Base-by-base conservation (phyloP, 1,284 basidiomycete species). In the Malassezia slooffiae region DNA sequence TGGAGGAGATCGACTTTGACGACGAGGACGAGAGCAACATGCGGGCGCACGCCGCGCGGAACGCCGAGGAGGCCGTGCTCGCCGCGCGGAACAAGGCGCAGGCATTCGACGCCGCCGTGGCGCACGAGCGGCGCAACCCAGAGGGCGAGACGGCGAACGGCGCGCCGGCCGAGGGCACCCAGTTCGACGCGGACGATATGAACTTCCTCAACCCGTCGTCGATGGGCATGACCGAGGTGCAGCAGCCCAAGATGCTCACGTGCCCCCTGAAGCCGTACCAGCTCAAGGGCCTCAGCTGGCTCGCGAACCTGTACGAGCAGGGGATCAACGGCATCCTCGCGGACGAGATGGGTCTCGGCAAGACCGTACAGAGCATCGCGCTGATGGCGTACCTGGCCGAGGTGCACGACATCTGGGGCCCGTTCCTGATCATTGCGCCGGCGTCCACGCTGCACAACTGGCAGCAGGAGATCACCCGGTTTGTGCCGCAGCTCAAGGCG, bases 141-240 rank as follows among this genome's bases (percentile, higher is more conserved):
- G 51, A 58, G 58, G 22, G 16, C 11, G 39, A 55, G 19, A n/a
- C n/a, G n/a, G n/a, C n/a, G n/a, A n/a, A n/a, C n/a, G n/a, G n/a
- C n/a, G 57, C 62, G 33, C 56, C 56, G 52, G 58, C 64, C 16
- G 45, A 62, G 3, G 61, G 59, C 53, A 62, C 61, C 51, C 61
- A 61, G 9, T 66, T 69, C 49, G 65, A 67, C 35, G 62, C 84
- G 29, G 91, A 97, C 65, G 91, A 97, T 70, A 80, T 97, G 43
- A 96, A 97, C 73, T 97, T 99, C 80, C 87, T 96, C 73, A 97
- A 99, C 67, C 93, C 93, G 2, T 86, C 87, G 3, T 86, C 88
- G n/a, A 75, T 93, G 60, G 66, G 66, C 30, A 83, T 78, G 43
- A 88, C 87, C 27, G 80, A 82, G 24, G 74, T 91, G 62, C 79